Evolutionary conservation across 139 green algal species (phyloP), one percentile per base, ranked within the genome.

Genomic region (Picochlorum sp.): DNA sequence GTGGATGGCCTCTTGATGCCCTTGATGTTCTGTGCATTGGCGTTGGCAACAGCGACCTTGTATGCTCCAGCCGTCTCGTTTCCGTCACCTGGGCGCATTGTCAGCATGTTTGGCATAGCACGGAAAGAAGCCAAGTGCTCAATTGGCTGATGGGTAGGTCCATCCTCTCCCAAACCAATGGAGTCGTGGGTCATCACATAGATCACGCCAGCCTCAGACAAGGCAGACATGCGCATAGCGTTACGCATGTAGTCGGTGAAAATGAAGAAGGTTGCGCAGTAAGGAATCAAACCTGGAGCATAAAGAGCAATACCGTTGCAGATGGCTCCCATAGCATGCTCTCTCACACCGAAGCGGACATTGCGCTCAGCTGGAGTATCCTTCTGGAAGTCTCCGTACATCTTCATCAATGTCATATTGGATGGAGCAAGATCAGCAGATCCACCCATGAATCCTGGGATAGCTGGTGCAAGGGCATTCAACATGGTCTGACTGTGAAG

Each of bases 141-240:
- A 36, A 99, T 74, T n/a, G 85, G 85, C 87, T 97, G 90, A 70
- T 99, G 93, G 61, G 93, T 99, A 72, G 93, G 93, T 72, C 93
- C 93, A 65, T 99, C 93, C 89, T 99, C 93, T 64, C 93, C 93
- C 63, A 99, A 84, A 65, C 93, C 93, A 67, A 99, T 98, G 53
- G 89, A 97, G 81, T 99, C 93, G 80, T 99, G 93, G 44, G 93
- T 99, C 89, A 97, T 98, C 36, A 99, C 92, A 59, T 84, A 95
- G 65, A 97, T 84, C 32, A 80, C 76, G 56, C 89, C 88, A 31
- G 81, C 70, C 73, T 96, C 82, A 20, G 78, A 90, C 40, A 99
- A 79, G 0, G 93, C 93, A 14, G 80, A 71, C 79, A 99, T 91
- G 58, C 93, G 83, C 75, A 99, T 98, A 75, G 92, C 81, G 57